These are phyloP conservation scores for Calonectria leucothoes DNA, from an alignment of 2,329 filamentous ascomycete species.

Conservation along the genomic window DNA sequence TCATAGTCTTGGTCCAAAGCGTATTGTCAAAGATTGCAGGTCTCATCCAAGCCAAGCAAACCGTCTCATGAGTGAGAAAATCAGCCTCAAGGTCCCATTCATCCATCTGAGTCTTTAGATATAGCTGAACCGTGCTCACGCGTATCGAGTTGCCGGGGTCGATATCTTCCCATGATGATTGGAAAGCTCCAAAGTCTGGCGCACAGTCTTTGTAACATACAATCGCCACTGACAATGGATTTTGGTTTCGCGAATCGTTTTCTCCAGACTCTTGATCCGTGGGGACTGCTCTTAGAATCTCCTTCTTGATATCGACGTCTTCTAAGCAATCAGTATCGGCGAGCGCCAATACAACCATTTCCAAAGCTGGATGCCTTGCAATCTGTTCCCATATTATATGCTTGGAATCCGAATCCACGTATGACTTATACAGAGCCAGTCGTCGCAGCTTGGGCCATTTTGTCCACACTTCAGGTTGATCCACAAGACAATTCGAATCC, in stretches of 20 bases:
- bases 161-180: not conserved
- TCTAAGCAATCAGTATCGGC: not conserved
- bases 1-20: not conserved
- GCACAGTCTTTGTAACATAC: not conserved
- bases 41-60: not conserved
- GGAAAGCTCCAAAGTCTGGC: not conserved
- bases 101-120: not conserved
- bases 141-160: not conserved
- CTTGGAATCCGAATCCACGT: not conserved
- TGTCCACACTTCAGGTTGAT: not conserved
- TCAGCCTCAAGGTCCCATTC: not conserved
- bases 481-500: not conserved
- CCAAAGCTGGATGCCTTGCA: not conserved
- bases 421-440: not conserved
- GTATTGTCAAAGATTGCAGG: not conserved
- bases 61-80: not conserved
- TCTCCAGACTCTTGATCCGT: not conserved
- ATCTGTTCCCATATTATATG: not conserved
- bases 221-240: not conserved
- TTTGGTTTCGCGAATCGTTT: not conserved
- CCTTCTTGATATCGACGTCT: not conserved
- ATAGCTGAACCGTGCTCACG: not conserved
- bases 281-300: not conserved
- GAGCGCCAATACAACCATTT: not conserved
- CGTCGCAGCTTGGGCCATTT: not conserved